Conservation (phyloP, 2,329 filamentous ascomycete species). For the Exophiala mesophila region DNA sequence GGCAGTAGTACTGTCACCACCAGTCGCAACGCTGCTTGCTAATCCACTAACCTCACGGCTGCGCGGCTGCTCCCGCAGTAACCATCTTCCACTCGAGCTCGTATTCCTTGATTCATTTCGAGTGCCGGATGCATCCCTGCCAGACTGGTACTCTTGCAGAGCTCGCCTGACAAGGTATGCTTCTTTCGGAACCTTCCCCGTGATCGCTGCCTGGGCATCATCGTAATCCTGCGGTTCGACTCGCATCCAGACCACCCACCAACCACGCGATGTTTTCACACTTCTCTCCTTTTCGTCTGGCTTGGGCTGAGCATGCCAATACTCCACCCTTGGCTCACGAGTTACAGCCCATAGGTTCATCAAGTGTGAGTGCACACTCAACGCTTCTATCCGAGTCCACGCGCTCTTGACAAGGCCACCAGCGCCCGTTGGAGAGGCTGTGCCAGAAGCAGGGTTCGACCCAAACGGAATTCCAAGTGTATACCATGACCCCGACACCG, state of each 20-base stretch:
- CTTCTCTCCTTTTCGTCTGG: constrained; percentile 53
- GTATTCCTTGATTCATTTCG: constrained; percentile 28
- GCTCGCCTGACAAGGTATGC: constrained; percentile 45
- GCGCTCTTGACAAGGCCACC: constrained; percentile 13
- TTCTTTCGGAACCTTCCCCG: constrained; percentile 32
- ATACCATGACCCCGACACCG: constrained; percentile 25
- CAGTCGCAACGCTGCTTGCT: constrained; percentile 1
- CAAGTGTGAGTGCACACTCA: constrained; percentile 59
- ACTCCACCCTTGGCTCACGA: constrained; percentile 25
- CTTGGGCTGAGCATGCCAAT: constrained; percentile 23
- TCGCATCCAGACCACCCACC: constrained; percentile 62
- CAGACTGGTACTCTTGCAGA: constrained; percentile 34
- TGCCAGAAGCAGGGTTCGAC: constrained; percentile 11
- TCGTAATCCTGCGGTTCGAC: not conserved
- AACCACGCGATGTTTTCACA: constrained; percentile 59
- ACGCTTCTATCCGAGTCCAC: constrained; percentile 48
- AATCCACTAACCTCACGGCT: constrained; percentile 31
- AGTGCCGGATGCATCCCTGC: constrained; percentile 31
- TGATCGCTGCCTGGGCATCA: not conserved
- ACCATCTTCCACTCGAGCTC: constrained; percentile 25
- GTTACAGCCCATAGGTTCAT: constrained; percentile 53
- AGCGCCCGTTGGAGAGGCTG: not conserved
- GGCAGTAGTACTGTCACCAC: constrained; percentile 14
- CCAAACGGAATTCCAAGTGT: constrained; percentile 25
- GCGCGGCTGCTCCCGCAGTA: constrained; percentile 26